These are phyloP conservation scores for Pseudogymnoascus sp. DNA, from an alignment of 2,329 filamentous ascomycete species.

Conservation along the genomic window DNA sequence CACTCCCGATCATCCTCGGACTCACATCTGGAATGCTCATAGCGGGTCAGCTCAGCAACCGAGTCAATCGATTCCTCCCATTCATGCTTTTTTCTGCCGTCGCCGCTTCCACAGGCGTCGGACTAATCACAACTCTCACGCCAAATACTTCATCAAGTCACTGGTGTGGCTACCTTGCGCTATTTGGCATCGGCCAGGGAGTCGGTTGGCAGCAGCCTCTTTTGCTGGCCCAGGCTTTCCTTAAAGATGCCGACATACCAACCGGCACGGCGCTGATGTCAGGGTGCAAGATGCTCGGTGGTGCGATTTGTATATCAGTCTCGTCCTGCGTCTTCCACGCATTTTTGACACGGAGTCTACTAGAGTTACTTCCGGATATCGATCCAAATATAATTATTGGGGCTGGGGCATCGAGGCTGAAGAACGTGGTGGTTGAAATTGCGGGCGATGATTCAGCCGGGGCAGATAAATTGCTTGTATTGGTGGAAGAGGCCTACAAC, in stretches of 20 bases:
- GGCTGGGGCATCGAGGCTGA: neutral
- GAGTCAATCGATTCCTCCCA: slow-evolving; percentile 25
- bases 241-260: slow-evolving; percentile 43
- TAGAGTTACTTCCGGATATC: neutral
- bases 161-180: slow-evolving; percentile 30
- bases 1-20: slow-evolving; percentile 29
- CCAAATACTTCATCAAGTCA: slow-evolving; percentile 27
- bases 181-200: slow-evolving; percentile 14
- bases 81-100: slow-evolving; percentile 30
- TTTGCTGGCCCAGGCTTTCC: slow-evolving; percentile 41
- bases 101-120: slow-evolving; percentile 35
- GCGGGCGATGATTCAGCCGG: neutral
- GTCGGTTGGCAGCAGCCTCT: slow-evolving; percentile 21
- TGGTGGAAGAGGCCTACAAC: neutral
- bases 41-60: slow-evolving; percentile 28
- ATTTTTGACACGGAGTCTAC: neutral
- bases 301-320: slow-evolving; percentile 57
- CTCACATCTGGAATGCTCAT: slow-evolving; percentile 26
- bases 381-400: neutral
- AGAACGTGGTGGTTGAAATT: neutral
- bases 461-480: neutral
- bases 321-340: slow-evolving; percentile 55
- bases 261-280: slow-evolving; percentile 45
- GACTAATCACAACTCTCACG: slow-evolving; percentile 33
- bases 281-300: slow-evolving; percentile 60